Evolutionary conservation across 257 asterid species (phyloP).

Genomic region (Schizonepeta tenuifolia): DNA sequence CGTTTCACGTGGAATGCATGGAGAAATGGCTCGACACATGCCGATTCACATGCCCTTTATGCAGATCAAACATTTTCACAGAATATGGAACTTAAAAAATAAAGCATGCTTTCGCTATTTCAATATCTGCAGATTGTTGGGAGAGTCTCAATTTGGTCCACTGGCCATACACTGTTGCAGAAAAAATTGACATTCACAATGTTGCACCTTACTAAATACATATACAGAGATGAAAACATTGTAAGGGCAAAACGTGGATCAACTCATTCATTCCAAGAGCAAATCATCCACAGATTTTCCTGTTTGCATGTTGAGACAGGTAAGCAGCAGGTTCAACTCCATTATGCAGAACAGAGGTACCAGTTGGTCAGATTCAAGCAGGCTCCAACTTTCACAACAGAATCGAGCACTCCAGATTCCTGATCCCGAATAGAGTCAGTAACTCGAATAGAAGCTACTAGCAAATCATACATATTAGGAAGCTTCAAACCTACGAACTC

Average conservation of each 20-base stretch:
- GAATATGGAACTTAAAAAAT: not conserved
- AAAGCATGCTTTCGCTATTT: not conserved
- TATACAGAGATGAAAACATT: conserved; percentile 16
- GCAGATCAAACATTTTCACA: conserved; percentile 41
- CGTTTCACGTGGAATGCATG: conserved; percentile 66
- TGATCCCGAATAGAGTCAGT: conserved; percentile 29
- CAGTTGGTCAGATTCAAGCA: conserved; percentile 21
- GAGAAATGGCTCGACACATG: conserved; percentile 57
- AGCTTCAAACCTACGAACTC: not conserved
- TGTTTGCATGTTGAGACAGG: conserved; percentile 17
- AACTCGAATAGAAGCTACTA: not conserved
- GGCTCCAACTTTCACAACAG: conserved; percentile 18
- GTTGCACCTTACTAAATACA: conserved; percentile 18
- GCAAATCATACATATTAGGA: conserved; percentile 5
- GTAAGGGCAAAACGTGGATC: conserved; percentile 16
- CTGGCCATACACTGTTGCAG: not conserved
- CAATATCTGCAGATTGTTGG: not conserved
- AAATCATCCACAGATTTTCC: conserved; percentile 9
- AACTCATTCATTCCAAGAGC: conserved; percentile 23
- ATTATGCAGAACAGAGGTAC: not conserved
- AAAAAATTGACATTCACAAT: conserved; percentile 18
- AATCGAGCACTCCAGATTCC: conserved; percentile 27
- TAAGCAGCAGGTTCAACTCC: conserved; percentile 18
- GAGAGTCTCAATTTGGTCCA: not conserved
- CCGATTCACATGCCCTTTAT: conserved; percentile 73